Conservation (phyloP, 106 monocot genomes). For the Dendrobium nobile region DNA sequence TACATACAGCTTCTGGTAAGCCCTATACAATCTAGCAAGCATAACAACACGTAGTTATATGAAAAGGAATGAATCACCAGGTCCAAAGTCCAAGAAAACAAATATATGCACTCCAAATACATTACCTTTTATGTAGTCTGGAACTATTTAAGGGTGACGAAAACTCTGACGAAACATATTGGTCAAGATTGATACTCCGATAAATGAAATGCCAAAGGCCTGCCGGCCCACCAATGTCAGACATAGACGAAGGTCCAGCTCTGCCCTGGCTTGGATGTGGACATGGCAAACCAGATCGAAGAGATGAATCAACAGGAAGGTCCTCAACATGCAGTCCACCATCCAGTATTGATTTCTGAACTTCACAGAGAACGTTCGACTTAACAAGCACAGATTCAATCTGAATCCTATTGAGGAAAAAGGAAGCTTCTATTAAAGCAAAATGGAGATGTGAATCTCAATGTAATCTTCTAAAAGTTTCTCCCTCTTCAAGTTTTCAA, state of each 20-base stretch:
- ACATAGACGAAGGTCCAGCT: conserved; percentile 1
- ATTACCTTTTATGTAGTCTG: conserved; percentile 72
- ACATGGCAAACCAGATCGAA: conserved; percentile 34
- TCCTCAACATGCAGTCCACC: conserved; percentile 83
- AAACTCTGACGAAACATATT: conserved; percentile 92
- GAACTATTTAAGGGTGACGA: conserved; percentile 70
- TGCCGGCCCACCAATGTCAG: conserved; percentile 64
- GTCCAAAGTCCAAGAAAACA: conserved; percentile 3
- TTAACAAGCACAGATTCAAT: conserved; percentile 73
- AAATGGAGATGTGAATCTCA: background rate
- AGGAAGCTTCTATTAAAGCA: background rate
- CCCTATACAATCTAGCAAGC: conserved; percentile 65
- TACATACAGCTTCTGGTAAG: conserved; percentile 76
- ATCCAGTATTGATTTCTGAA: conserved; percentile 73
- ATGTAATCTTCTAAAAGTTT: background rate
- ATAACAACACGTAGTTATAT: background rate
- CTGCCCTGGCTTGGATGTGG: conserved; percentile 25
- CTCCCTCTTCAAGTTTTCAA: background rate
- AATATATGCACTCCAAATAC: background rate
- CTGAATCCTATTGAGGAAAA: conserved; percentile 39
- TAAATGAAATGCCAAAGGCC: conserved; percentile 98
- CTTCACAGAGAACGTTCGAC: conserved; percentile 85
- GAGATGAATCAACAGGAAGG: conserved; percentile 60
- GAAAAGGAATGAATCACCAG: background rate
- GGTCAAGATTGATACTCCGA: conserved; percentile 77